A percentile compares a stretch with the other conserved stretches of the same genome.
phyloP scores from a whole-genome alignment of 106 monocot genomes.

The Dendrobium officinale region DNA sequence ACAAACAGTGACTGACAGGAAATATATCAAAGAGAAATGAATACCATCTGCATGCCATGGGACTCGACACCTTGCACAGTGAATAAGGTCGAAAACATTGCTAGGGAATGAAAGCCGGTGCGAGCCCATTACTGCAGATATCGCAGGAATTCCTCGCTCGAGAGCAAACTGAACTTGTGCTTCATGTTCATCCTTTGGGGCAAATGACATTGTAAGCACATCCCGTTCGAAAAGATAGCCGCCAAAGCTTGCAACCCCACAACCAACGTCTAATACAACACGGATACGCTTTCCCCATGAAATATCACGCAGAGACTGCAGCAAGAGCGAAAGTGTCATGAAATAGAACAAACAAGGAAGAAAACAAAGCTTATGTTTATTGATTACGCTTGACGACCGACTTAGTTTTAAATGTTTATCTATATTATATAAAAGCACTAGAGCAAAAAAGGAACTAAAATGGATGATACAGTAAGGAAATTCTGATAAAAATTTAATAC shows the following conservation, averaged over 20 bases:
- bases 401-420: not conserved
- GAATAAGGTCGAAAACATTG: constrained; percentile 71
- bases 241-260: constrained; percentile 93
- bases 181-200: constrained; percentile 96
- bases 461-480: not conserved
- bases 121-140: constrained; percentile 96
- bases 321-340: not conserved
- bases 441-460: not conserved
- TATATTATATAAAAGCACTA: not conserved
- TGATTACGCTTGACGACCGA: not conserved
- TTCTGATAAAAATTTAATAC: not conserved
- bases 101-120: constrained; percentile 81
- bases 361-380: too few species aligned
- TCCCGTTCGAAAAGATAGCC: constrained; percentile 90
- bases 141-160: constrained; percentile 89
- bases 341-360: not conserved
- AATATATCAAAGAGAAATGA: not conserved
- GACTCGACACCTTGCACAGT: constrained; percentile 94
- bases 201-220: constrained; percentile 86
- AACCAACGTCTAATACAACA: constrained; percentile 85
- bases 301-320: constrained; percentile 50
- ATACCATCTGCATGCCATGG: constrained; percentile 90
- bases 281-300: constrained; percentile 84
- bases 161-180: constrained; percentile 93
- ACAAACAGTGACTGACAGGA: not conserved